A percentile compares a stretch with the other conserved stretches of the same genome.
These are phyloP conservation scores for Marasmius oreades DNA, from an alignment of 1,284 basidiomycete genomes.

Conservation along the genomic window DNA sequence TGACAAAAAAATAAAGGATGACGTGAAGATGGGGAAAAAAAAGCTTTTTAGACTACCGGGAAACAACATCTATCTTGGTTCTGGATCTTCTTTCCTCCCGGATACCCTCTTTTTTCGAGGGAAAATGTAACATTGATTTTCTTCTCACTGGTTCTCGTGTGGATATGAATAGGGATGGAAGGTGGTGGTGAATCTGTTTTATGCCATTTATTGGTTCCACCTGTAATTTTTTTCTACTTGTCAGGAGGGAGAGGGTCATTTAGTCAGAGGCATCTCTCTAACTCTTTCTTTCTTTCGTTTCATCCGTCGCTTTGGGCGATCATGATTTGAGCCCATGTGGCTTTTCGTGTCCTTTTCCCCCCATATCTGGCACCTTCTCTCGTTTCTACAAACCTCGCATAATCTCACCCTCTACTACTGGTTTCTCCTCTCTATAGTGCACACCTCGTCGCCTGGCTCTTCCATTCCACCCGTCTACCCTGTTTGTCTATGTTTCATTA, in stretches of 20 bases:
- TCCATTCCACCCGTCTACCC: background rate
- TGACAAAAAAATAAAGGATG: background rate
- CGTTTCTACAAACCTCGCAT: too few relatives aligned
- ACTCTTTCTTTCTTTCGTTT: too few relatives aligned
- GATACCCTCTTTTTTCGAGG: background rate
- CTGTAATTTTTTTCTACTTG: too few relatives aligned
- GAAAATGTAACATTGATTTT: background rate
- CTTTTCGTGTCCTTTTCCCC: too few relatives aligned
- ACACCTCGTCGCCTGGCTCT: too few relatives aligned
- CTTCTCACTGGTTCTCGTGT: background rate
- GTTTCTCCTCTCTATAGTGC: too few relatives aligned
- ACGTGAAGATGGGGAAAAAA: background rate
- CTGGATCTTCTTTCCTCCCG: background rate
- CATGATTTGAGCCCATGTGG: too few relatives aligned
- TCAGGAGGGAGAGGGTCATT: too few relatives aligned
- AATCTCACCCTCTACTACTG: too few relatives aligned
- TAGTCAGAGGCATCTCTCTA: too few relatives aligned
- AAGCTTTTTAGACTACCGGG: background rate
- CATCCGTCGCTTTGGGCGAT: too few relatives aligned
- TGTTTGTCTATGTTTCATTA: background rate
- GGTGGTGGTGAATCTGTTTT: background rate
- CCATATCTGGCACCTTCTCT: too few relatives aligned
- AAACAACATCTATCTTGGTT: background rate
- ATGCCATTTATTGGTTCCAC: background rate
- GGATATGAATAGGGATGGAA: background rate